Evolutionary conservation across 768 basidiomycete species (phyloP), one percentile per base, ranked within the genome.

Genomic region (Chalciporus chontae): DNA sequence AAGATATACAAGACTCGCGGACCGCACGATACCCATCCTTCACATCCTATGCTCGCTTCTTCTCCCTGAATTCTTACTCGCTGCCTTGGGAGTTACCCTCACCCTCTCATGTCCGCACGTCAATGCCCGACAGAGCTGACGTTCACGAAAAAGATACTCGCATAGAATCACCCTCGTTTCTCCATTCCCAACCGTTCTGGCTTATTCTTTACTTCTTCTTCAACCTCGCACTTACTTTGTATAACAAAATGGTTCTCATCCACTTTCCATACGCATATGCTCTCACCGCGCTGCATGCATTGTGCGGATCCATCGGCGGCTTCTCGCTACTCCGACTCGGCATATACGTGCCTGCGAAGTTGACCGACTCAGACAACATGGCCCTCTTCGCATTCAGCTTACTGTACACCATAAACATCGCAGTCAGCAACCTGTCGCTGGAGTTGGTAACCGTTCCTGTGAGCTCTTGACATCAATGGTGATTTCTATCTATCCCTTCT

Each of bases 201-300:
- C 78, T 97, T 15, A 57, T 67, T 4, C 73, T 91, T 53, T 98
- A 96, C 73, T 97, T 99, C 63, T 67, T 73, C 52, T 87, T 94
- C 77, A 98, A 97, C 69, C 83, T 98, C 24, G 79, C 81, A 10
- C 80, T 99, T 55, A 98, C 95, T 8, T 73, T 99, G 39, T 96
- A 91, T 71, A 99, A 99, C 79, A 99, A 99, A 70, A 77, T 81
- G 32, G 84, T 98, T 15, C 83, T 99, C 53, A 84, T 90, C 46
- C 81, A 79, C 48, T 98, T 98, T 64, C 96, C 96, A 0, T 98
- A 91, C 61, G 94, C 95, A 3, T 98, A 97, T 74, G 89, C 92
- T 2, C 78, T 99, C 19, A 97, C 95, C 2, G 94, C 93, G 5
- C 58, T 96, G 5, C 95, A 98, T 63, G 87, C 95, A 4, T 73